Evolutionary conservation across 1,139 yeast species (phyloP), one percentile per base, ranked within the genome.

Genomic region (Scheffersomyces cryptocercus): DNA sequence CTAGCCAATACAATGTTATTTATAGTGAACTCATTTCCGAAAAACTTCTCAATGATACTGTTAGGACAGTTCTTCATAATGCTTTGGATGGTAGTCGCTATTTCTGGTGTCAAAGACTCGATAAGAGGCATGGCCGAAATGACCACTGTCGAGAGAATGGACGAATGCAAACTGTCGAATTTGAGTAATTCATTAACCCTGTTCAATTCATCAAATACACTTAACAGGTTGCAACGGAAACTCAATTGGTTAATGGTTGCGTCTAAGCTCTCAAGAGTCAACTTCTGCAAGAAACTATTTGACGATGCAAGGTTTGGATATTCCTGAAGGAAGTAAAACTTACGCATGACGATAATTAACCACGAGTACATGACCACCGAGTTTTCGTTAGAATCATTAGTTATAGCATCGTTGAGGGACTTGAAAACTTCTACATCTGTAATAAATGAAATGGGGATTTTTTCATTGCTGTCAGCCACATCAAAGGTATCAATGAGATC

Each of bases 351-450:
- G 5, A 84, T 65, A 15, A 87, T 77, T 10, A 88, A 79, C 96
- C 96, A 89, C 29, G 83, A 77, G 53, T 86, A 85, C 39, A 79
- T 61, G 1, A 84, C 65, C 4, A 85, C 67, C 0, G 88, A 64
- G 46, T 81, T 79, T 11, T 51, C 45, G 39, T 63, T 64, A 20
- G 51, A 35, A 2, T 65, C 50, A 9, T 67, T 60, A 0, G 65
- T 55, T 12, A 72, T 62, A 3, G 71, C 52, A 4, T 55, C 57
- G 53, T 75, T 79, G 20, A 81, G 68, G 40, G 56, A 52, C 39
- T 60, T 57, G 46, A 87, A 70, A 1, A 70, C 58, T 0, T 58
- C 54, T 0, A 77, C 63, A 48, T 80, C 77, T 35, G 68, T 63
- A 52, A 81, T 64, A 48, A 69, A 82, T n/a, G 35, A 36, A 3